Evolutionary conservation across 2,329 filamentous ascomycete genomes (phyloP).

Genomic region (Beauveria rudraprayagi): DNA sequence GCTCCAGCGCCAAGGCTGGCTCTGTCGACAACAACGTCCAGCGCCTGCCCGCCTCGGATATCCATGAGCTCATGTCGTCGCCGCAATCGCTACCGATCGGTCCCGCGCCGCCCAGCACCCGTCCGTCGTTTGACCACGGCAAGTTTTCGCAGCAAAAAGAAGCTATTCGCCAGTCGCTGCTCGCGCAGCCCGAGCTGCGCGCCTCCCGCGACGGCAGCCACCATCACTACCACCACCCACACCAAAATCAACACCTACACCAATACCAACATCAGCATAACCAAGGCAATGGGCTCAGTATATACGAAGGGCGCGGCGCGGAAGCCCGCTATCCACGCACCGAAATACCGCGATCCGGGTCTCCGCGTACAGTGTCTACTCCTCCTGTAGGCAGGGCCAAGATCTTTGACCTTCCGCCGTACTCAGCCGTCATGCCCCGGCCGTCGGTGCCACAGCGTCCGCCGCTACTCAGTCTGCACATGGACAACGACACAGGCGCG

Average conservation of each 20-base stretch:
- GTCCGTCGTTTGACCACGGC: conserved; percentile 33
- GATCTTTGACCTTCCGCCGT: conserved; percentile 19
- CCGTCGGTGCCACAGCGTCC: conserved; percentile 39
- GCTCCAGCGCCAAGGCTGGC: conserved; percentile 23
- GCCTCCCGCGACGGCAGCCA: background rate
- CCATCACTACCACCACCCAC: background rate
- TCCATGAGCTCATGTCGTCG: conserved; percentile 48
- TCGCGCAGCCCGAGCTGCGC: conserved; percentile 20
- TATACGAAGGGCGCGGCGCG: conserved; percentile 11
- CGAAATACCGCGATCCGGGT: conserved; percentile 23
- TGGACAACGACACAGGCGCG: conserved; percentile 19
- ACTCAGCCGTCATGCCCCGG: conserved; percentile 31
- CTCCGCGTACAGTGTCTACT: conserved; percentile 41
- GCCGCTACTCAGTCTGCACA: conserved; percentile 36
- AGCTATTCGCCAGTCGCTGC: conserved; percentile 22
- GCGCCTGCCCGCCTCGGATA: conserved; percentile 49
- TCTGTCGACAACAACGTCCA: conserved; percentile 40
- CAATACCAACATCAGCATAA: background rate
- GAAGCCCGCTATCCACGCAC: conserved; percentile 14
- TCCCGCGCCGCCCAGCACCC: conserved; percentile 24
- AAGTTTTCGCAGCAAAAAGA: conserved; percentile 22
- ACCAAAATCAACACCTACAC: conserved; percentile 4
- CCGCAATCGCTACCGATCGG: conserved; percentile 52
- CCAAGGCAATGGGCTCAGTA: conserved; percentile 18
- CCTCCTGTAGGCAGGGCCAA: conserved; percentile 39